Evolutionary conservation across 2,329 filamentous ascomycete genomes (phyloP).

Genomic region (Cladobotryum mycophilum): DNA sequence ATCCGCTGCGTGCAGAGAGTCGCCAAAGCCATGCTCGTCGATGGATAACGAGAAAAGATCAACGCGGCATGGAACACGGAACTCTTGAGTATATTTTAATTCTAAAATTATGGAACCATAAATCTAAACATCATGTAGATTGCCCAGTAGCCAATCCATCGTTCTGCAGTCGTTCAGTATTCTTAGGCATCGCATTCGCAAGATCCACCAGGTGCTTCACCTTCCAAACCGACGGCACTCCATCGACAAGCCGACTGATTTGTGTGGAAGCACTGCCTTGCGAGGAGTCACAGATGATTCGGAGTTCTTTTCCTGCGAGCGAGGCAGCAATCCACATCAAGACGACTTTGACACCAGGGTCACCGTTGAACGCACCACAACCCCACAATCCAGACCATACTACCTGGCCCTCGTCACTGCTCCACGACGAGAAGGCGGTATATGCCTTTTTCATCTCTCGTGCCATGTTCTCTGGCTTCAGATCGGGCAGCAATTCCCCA

Average conservation of each 20-base stretch:
- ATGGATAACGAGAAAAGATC: no score
- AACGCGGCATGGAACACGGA: no score
- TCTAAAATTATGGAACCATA: no score
- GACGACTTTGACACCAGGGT: conserved; percentile 25
- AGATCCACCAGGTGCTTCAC: conserved; percentile 1
- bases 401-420: conserved; percentile 1
- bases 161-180: background rate
- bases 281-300: conserved; percentile 14
- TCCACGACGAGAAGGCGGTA: conserved; percentile 21
- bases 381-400: conserved; percentile 28
- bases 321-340: conserved; percentile 29
- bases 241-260: background rate
- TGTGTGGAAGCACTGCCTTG: conserved; percentile 4
- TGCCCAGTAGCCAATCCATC: conserved; percentile 4
- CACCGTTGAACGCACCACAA: conserved; percentile 30
- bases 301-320: conserved; percentile 16
- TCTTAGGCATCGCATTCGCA: background rate
- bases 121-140: background rate
- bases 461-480: conserved; percentile 19
- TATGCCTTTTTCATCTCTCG: conserved; percentile 26
- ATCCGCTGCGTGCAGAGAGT: no score
- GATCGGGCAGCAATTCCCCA: conserved; percentile 19
- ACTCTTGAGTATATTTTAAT: no score
- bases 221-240: background rate
- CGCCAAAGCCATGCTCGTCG: no score